Conservation (phyloP, 2,329 filamentous ascomycete genomes). For the Diaporthe amygdali region DNA sequence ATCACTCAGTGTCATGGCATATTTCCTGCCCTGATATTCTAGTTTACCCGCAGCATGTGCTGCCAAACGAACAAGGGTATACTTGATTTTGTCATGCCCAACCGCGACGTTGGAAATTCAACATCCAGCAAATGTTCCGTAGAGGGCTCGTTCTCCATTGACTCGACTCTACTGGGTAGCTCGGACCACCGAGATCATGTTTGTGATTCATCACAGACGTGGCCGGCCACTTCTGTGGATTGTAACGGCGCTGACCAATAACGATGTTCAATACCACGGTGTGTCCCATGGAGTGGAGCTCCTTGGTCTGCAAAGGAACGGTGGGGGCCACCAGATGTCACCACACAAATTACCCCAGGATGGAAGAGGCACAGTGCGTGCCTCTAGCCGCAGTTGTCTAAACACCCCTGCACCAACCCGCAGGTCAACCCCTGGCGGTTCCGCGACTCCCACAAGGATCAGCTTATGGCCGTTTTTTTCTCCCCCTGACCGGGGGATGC, state of each 20-base stretch:
- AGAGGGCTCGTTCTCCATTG: too few relatives aligned
- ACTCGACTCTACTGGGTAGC: neutral
- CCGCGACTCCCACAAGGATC: neutral
- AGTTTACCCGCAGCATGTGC: too few relatives aligned
- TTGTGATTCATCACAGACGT: neutral
- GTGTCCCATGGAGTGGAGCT: neutral
- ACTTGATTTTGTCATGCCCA: too few relatives aligned
- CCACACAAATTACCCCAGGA: neutral
- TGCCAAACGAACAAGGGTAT: too few relatives aligned
- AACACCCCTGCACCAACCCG: neutral
- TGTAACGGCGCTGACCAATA: neutral
- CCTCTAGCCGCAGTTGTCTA: neutral
- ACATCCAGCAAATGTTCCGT: too few relatives aligned
- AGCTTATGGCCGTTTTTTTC: neutral
- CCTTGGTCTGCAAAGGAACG: neutral
- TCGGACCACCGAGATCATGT: neutral
- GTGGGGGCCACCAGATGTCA: neutral
- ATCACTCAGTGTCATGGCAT: too few relatives aligned
- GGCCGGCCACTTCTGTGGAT: too few relatives aligned
- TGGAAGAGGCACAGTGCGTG: neutral
- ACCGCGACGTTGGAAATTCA: too few relatives aligned
- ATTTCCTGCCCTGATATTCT: too few relatives aligned
- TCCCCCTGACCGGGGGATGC: conserved; percentile 3
- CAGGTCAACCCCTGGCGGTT: neutral
- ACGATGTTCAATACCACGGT: neutral